phyloP scores from a whole-genome alignment of 2,329 filamentous ascomycete genomes.

The Sodiomyces alkalinus region DNA sequence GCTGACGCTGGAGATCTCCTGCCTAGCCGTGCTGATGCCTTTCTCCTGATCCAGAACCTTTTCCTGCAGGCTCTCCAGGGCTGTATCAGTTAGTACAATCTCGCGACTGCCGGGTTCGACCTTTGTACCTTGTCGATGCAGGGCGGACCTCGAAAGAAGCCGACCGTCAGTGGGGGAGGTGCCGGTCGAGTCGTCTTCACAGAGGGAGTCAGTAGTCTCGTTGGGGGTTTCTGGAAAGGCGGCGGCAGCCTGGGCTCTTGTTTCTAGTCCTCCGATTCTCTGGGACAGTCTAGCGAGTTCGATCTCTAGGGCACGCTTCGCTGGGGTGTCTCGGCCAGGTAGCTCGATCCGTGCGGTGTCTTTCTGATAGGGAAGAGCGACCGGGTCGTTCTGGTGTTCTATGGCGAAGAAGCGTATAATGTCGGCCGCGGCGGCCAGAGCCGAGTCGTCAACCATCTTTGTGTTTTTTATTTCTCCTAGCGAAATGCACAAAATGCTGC shows the following conservation, averaged over 20 bases:
- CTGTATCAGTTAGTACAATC: conserved; percentile 70
- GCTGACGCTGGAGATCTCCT: conserved; percentile 74
- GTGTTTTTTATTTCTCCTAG: too few relatives aligned
- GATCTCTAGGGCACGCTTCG: conserved; percentile 65
- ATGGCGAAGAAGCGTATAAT: conserved; percentile 37
- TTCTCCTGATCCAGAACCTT: conserved; percentile 90
- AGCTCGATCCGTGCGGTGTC: conserved; percentile 43
- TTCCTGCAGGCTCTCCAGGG: conserved; percentile 72
- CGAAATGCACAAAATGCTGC: too few relatives aligned
- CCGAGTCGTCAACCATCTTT: conserved; percentile 38
- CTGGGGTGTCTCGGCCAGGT: conserved; percentile 59
- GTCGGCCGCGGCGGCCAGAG: conserved; percentile 36
- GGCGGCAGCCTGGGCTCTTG: conserved; percentile 48
- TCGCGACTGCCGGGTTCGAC: conserved; percentile 20
- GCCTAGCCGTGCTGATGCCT: conserved; percentile 73
- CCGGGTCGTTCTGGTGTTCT: conserved; percentile 22
- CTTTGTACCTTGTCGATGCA: conserved; percentile 9
- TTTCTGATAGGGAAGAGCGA: conserved; percentile 23
- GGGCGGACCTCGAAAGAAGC: conserved; percentile 7
- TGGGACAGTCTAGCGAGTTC: conserved; percentile 68
- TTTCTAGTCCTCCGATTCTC: conserved; percentile 71
- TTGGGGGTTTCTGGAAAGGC: conserved; percentile 69
- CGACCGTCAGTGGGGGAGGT: conserved; percentile 26
- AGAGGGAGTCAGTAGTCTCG: conserved; percentile 52
- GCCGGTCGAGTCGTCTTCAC: conserved; percentile 39